Base-by-base conservation (phyloP, 2,329 filamentous ascomycete genomes). In the Alternaria ethzedia region DNA sequence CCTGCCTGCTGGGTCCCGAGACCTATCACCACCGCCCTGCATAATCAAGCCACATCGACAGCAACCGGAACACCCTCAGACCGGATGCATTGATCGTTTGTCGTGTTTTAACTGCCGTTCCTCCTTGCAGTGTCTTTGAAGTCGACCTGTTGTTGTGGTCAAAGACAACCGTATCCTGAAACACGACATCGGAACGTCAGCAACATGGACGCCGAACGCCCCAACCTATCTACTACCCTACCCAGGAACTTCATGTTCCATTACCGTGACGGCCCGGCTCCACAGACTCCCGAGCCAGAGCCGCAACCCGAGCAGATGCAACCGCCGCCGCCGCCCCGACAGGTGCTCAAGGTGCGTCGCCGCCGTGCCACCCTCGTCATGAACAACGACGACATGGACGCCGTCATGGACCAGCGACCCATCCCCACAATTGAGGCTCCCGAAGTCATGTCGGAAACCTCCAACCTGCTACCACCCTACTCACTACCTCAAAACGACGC, bases 381-480 rank as follows among this genome's bases (percentile, higher is more conserved):
- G 28, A 72, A 74, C 57, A 65, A 71, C 43, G 66, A 73, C 56
- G 61, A 70, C 12, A 55, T 72, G 30, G 69, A 72, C n/a, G 66
- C 74, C 49, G 71, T 79, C 61, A 70, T 75, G 47, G 47, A 70
- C 12, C 69, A 74, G 51, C 66, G 60, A 54, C 79, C 82, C 8
- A 79, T 86, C 25, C 84, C 84, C 10, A 85, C 82, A 21, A 85
- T 86, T 51, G 84, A 86, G 70, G 80, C 82, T 57, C 81, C 82
- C 10, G 80, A 83, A 47, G 65, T 73, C 25, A 75, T 77, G 28
- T 72, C 72, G 8, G 74, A 76, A 47, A 59, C 67, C 21, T 70
- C 73, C 7, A 68, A 66, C 25, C 70, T 70, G 3, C 70, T 78
- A 10, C 72, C 75, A 4, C 65, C 72, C 2, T 67, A 73, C 41